Evolutionary conservation across 2,329 filamentous ascomycete species (phyloP), one percentile per base, ranked within the genome.

Genomic region (Colletotrichum karsti): DNA sequence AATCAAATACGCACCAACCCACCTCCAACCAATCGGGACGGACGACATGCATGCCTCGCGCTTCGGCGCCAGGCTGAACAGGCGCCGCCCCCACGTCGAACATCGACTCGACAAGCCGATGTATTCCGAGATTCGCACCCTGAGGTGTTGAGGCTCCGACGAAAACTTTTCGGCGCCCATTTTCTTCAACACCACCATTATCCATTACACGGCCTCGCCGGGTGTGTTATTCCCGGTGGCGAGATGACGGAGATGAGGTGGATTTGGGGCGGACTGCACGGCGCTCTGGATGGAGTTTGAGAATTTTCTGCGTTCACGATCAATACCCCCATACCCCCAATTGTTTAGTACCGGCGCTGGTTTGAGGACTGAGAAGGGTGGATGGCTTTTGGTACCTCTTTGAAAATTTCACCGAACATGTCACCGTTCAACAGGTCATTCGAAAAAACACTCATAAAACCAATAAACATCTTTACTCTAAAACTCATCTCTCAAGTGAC

Each of bases 301-400:
- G n/a, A n/a, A n/a, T 2, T 28, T 37, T 8, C 55, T 28, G 10
- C 1, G 18, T 42, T 42, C 8, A 37, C 1, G 55, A 60, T 26
- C 26, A 50, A 53, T 57, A 53, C 62, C 55, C n/a, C 37, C 64
- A 67, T 64, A 64, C 51, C 64, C 59, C 20, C n/a, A n/a, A 18
- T 57, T 56, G 20, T 37, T 42, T 44, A 18, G 15, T 33, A 63
- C 24, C 10, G 64, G 64, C 59, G 59, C 56, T 57, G 64, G 64
- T 28, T 4, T 10, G 24, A 58, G 10, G 13, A 56, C n/a, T 22
- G n/a, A 9, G 55, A 48, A 20, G 22, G 35, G 18, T 12, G 26
- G 37, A 33, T 33, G 59, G 26, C 1, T 35, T n/a, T n/a, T n/a
- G n/a, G 42, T 35, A n/a, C 5, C 8, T n/a, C 5, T 33, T 20